phyloP scores from a whole-genome alignment of 345 rosid species.

The Melaleuca quinquenervia region DNA sequence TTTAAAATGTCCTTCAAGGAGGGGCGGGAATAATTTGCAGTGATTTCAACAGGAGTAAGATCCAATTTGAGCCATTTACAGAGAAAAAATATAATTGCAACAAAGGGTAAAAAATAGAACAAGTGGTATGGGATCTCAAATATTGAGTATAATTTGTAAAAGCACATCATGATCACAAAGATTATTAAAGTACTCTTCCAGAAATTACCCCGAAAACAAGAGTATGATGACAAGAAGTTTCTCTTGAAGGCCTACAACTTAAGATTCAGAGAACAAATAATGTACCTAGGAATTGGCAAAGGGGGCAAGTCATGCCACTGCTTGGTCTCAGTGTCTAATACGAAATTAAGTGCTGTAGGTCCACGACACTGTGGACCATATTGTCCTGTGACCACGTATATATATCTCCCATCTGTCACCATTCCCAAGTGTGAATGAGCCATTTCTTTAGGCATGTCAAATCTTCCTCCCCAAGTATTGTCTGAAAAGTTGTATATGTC shows the following conservation, averaged over 20 bases:
- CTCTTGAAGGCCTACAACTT: not conserved
- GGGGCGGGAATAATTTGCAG: not conserved
- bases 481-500: conserved; percentile 75
- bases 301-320: conserved; percentile 62
- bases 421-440: conserved; percentile 99
- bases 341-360: conserved; percentile 71
- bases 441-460: conserved; percentile 98
- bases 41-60: not conserved
- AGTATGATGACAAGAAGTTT: not conserved
- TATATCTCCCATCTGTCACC: conserved; percentile 88
- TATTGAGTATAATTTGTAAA: not conserved
- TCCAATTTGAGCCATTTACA: not conserved
- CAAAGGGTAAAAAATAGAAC: not conserved
- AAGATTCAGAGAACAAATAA: not conserved
- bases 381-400: conserved; percentile 78
- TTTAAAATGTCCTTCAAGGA: not conserved
- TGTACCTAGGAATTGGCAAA: conserved; percentile 83
- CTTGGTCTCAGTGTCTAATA: conserved; percentile 81
- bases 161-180: not conserved
- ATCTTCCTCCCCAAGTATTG: conserved; percentile 84
- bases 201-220: not conserved
- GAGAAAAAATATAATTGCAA: not conserved
- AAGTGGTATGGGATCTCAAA: not conserved
- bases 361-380: conserved; percentile 97
- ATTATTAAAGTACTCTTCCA: not conserved